phyloP scores from a whole-genome alignment of 305 asterid genomes.

The Fraxinus sp. region DNA sequence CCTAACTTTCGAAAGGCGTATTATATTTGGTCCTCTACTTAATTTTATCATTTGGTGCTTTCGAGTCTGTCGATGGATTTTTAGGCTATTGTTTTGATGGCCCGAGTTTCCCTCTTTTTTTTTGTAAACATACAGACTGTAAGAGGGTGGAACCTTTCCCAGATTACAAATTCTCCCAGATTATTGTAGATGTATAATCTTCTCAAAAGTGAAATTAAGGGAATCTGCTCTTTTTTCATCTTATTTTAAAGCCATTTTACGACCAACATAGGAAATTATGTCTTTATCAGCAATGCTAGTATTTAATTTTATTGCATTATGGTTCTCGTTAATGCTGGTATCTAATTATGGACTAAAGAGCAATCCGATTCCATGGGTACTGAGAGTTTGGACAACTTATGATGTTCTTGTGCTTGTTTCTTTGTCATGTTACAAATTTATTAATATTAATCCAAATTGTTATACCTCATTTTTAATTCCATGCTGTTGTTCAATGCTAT shows the following conservation, averaged over 20 bases:
- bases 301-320: too few relatives aligned
- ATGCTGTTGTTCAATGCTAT: background rate
- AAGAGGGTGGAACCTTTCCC: background rate
- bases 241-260: background rate
- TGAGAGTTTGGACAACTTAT: too few relatives aligned
- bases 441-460: too few relatives aligned
- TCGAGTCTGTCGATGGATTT: background rate
- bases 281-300: too few relatives aligned
- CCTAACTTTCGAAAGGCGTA: background rate
- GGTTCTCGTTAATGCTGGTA: too few relatives aligned
- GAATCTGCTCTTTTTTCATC: background rate
- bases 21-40: background rate
- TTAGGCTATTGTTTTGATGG: background rate
- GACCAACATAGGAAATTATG: background rate
- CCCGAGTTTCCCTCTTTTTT: background rate
- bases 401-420: too few relatives aligned
- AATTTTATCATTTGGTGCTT: background rate
- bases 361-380: too few relatives aligned
- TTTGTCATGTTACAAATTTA: too few relatives aligned
- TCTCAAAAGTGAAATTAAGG: background rate
- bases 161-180: background rate
- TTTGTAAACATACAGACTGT: background rate
- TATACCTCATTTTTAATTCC: too few relatives aligned
- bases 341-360: too few relatives aligned
- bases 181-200: background rate